These are phyloP conservation scores for Lactuca saligna DNA, from an alignment of 129 eudicot species.

Conservation along the genomic window DNA sequence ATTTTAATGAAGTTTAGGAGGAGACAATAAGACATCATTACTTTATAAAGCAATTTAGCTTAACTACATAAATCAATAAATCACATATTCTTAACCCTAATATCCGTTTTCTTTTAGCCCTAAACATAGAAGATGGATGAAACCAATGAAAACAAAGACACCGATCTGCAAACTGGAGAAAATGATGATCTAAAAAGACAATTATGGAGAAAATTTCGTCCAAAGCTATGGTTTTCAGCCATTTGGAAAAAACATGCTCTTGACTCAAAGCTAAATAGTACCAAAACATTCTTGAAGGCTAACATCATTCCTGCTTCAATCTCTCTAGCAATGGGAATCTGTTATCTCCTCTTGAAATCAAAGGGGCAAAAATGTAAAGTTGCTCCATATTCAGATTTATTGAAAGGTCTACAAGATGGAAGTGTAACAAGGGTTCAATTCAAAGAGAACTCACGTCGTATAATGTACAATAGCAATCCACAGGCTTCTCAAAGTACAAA, in stretches of 20 bases:
- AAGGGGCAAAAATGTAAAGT: constrained; percentile 24
- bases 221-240: constrained; percentile 38
- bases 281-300: constrained; percentile 31
- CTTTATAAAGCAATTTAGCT: no score
- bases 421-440: constrained; percentile 42
- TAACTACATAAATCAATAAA: no score
- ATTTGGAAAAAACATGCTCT: constrained; percentile 27
- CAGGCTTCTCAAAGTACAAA: background rate
- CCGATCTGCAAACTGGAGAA: constrained; percentile 28
- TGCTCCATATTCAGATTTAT: constrained; percentile 39
- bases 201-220: constrained; percentile 37
- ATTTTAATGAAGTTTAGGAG: no score
- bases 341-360: constrained; percentile 32
- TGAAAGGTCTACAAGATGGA: constrained; percentile 40
- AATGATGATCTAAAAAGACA: constrained; percentile 14
- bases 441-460: constrained; percentile 41
- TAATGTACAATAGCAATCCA: constrained; percentile 31
- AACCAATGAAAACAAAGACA: constrained; percentile 29
- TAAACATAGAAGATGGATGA: constrained; percentile 31
- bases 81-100: background rate
- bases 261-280: constrained; percentile 16
- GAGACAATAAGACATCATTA: no score
- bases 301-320: constrained; percentile 36
- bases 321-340: constrained; percentile 31
- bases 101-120: background rate